Percentiles rank a stretch among this genome's conserved stretches.
These are phyloP conservation scores for Maudiozyma barnettii DNA, from an alignment of 805 yeast genomes.

Conservation along the genomic window DNA sequence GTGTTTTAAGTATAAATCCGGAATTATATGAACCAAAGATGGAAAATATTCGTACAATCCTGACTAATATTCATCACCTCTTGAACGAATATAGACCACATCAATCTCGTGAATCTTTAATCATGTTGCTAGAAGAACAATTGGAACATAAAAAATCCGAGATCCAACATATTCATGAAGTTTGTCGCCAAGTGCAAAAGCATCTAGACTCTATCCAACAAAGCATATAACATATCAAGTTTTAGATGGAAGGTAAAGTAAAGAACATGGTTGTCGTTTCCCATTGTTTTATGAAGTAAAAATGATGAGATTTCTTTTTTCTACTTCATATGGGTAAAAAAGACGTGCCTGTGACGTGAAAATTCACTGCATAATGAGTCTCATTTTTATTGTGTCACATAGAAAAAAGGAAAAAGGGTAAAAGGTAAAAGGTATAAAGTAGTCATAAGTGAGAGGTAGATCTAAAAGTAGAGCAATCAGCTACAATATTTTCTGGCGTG, in stretches of 20 bases:
- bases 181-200: conserved; percentile 34
- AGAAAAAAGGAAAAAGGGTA: too few relatives aligned
- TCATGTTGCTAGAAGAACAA: conserved; percentile 61
- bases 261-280: too few relatives aligned
- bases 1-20: conserved; percentile 69
- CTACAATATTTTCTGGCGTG: too few relatives aligned
- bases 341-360: too few relatives aligned
- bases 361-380: too few relatives aligned
- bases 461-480: too few relatives aligned
- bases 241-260: neutral
- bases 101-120: conserved; percentile 84
- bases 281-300: too few relatives aligned
- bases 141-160: conserved; percentile 53
- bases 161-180: conserved; percentile 35
- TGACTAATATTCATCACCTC: conserved; percentile 86
- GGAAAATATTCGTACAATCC: conserved; percentile 67
- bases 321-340: too few relatives aligned
- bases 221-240: neutral
- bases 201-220: conserved; percentile 25
- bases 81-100: conserved; percentile 90
- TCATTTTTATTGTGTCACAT: too few relatives aligned
- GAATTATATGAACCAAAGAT: conserved; percentile 50
- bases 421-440: too few relatives aligned
- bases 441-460: too few relatives aligned
- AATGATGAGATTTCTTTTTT: too few relatives aligned